Percentiles rank a stretch among this genome's conserved stretches.
Evolutionary conservation across 192 early-diverging fungal genomes (phyloP).

Genomic region (Entomortierella beljakovae): DNA sequence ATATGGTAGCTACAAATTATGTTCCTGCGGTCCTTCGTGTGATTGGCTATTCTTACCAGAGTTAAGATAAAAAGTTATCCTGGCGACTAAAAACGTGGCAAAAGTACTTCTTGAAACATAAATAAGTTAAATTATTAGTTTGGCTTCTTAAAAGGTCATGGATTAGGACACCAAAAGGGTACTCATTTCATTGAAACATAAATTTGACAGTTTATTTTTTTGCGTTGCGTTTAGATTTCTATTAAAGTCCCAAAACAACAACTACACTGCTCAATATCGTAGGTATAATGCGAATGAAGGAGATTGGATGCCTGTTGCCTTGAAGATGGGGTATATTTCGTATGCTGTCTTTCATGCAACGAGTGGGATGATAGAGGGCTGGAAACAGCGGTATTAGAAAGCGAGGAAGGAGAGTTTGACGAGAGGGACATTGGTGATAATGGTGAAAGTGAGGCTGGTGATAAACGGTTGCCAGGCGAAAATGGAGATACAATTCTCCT

Average conservation of each 20-base stretch:
- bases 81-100: neutral
- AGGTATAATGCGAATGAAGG: constrained; percentile 7
- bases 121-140: neutral
- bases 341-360: neutral
- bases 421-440: neutral
- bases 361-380: neutral
- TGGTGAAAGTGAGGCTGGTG: neutral
- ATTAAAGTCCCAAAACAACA: constrained; percentile 45
- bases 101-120: neutral
- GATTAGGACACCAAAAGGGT: too few relatives aligned
- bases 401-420: neutral
- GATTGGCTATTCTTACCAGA: neutral
- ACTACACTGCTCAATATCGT: constrained; percentile 41
- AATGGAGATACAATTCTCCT: constrained; percentile 23
- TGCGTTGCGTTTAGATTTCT: constrained; percentile 30
- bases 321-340: constrained; percentile 15
- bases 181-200: neutral
- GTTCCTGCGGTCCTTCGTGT: constrained; percentile 5
- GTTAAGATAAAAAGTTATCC: too few relatives aligned
- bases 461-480: neutral
- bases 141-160: too few relatives aligned
- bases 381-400: neutral
- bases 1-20: neutral
- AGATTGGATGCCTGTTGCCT: neutral
- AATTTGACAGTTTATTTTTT: neutral